Evolutionary conservation across 257 asterid species (phyloP).

Genomic region (Leptodermis oblonga): DNA sequence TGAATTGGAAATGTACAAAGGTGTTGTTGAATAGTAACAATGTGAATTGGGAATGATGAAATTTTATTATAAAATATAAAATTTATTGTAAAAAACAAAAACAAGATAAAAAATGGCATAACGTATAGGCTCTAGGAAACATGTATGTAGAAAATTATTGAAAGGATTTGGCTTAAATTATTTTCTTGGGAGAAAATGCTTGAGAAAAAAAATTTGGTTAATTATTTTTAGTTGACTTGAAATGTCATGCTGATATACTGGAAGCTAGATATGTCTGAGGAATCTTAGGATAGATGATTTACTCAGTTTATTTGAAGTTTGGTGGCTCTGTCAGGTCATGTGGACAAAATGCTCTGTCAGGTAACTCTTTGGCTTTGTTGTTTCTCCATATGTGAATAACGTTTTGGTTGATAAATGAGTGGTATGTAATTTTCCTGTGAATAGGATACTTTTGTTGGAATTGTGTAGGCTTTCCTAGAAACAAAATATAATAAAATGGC

Average conservation of each 20-base stretch:
- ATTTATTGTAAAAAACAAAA: no score
- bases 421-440: background rate
- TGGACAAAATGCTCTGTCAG: background rate
- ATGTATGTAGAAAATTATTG: no score
- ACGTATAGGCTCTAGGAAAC: no score
- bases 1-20: no score
- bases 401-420: background rate
- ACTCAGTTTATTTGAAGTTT: background rate
- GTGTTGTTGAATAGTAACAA: no score
- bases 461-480: background rate
- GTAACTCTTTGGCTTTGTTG: background rate
- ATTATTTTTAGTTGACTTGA: background rate
- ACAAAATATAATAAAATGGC: constrained; percentile 9
- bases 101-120: no score
- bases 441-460: background rate
- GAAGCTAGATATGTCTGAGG: background rate
- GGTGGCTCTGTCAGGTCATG: background rate
- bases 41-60: no score
- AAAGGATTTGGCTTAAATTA: background rate
- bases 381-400: background rate
- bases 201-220: background rate
- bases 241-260: background rate
- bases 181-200: background rate
- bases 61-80: no score
- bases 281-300: background rate